Evolutionary conservation across 768 basidiomycete genomes (phyloP).

Genomic region (Leccinum subgranulosum): DNA sequence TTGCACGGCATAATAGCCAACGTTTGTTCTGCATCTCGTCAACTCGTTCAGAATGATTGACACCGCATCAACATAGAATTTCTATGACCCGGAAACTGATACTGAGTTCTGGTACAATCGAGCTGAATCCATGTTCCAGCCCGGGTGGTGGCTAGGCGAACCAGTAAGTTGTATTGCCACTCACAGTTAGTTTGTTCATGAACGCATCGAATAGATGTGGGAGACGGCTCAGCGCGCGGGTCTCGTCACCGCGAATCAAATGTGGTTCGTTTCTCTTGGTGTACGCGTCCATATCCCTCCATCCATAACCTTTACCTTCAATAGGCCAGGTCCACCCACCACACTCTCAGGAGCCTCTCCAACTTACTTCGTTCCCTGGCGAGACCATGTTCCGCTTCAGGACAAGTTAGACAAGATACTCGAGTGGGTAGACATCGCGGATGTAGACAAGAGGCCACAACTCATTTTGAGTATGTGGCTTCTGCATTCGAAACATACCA

Average conservation of each 20-base stretch:
- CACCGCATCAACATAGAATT: slow-evolving; percentile 52
- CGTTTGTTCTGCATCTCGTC: slow-evolving; percentile 37
- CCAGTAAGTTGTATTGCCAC: slow-evolving; percentile 54
- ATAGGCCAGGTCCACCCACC: slow-evolving; percentile 79
- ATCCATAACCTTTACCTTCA: not conserved
- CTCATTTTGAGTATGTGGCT: slow-evolving; percentile 61
- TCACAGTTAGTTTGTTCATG: not conserved
- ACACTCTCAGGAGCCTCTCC: slow-evolving; percentile 63
- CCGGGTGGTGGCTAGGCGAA: slow-evolving; percentile 87
- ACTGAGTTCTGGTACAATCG: slow-evolving; percentile 73
- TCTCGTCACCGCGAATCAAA: slow-evolving; percentile 77
- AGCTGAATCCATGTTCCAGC: slow-evolving; percentile 56
- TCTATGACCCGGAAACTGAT: slow-evolving; percentile 71
- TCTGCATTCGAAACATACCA: not conserved
- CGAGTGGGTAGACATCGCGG: slow-evolving; percentile 77
- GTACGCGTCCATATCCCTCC: not conserved
- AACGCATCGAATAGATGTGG: slow-evolving; percentile 65
- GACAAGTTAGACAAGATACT: slow-evolving; percentile 77
- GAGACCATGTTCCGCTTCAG: slow-evolving; percentile 51
- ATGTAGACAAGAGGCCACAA: slow-evolving; percentile 64
- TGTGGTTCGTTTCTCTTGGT: slow-evolving; percentile 63
- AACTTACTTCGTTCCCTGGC: slow-evolving; percentile 80
- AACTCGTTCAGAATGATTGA: not conserved
- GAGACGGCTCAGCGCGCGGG: slow-evolving; percentile 77
- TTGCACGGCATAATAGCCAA: slow-evolving; percentile 92